Base-by-base conservation (phyloP, 2,329 filamentous ascomycete genomes). In the Fusarium sp. region DNA sequence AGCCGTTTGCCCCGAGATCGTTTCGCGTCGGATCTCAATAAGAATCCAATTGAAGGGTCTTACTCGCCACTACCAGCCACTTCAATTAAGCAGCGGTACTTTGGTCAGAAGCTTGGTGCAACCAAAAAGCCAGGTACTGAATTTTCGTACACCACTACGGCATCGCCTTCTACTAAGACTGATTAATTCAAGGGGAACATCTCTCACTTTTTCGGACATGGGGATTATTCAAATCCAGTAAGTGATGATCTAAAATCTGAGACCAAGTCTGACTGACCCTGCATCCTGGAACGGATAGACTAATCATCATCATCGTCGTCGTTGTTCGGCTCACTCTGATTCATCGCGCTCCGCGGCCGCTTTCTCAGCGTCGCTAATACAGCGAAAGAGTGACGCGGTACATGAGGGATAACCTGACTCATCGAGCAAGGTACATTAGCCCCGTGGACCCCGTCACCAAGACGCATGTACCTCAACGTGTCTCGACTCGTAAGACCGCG, bases 21-120 rank as follows among this genome's bases (percentile, higher is more conserved):
- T 45, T 46, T 20, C 25, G 23, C 21, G n/a, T 21, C 31, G 20
- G 15, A 54, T 39, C 51, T 55, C 25, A 48, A 59, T 41, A 42
- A 65, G 21, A 50, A 18, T 33, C 20, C 43, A 41, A 43, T 48
- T 68, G 65, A 73, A 71, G 49, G 54, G 50, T 33, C 37, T 50
- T 65, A 61, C 62, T 73, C 58, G 71, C 71, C 71, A 73, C 71
- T 60, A 63, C 69, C 64, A 73, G 67, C 70, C 70, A 71, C 70
- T 66, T 49, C 15, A 23, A 53, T 61, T 51, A 49, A 57, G 25
- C 59, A 42, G 31, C 58, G 62, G 60, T 63, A 71, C 66, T 49
- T 62, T 25, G 21, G 8, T 25, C 13, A 25, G 15, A 20, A 27
- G 39, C 43, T 49, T 49, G 23, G 37, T 20, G 29, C 18, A 27